Evolutionary conservation across 495 filamentous ascomycete species (phyloP).

Genomic region (Patellaria atrata): DNA sequence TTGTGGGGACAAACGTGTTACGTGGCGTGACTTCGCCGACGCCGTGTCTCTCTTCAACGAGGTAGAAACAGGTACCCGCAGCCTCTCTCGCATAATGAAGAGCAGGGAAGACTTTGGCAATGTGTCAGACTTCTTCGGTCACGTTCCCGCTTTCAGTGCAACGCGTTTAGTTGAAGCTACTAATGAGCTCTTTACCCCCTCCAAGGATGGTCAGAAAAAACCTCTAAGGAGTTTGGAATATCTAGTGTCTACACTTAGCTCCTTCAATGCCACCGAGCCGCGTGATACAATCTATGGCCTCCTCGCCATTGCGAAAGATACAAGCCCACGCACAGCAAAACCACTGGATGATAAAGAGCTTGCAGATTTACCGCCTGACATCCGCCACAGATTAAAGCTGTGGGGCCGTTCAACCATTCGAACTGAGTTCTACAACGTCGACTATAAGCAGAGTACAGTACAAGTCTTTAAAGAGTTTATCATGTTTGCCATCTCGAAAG

Average conservation of each 20-base stretch:
- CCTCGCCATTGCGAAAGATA: slow-evolving; percentile 14
- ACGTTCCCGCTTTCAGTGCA: slow-evolving; percentile 24
- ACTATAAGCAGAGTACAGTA: slow-evolving; percentile 23
- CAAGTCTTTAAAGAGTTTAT: slow-evolving; percentile 25
- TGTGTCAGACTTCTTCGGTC: slow-evolving; percentile 13
- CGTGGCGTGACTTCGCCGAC: slow-evolving; percentile 12
- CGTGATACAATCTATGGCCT: slow-evolving; percentile 15
- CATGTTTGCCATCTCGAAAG: slow-evolving; percentile 20
- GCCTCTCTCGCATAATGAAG: slow-evolving; percentile 17
- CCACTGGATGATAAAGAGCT: neutral
- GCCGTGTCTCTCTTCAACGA: slow-evolving; percentile 17
- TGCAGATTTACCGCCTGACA: neutral
- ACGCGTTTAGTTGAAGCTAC: slow-evolving; percentile 26
- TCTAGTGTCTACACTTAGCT: slow-evolving; percentile 12
- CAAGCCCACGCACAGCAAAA: slow-evolving; percentile 5
- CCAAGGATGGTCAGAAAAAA: slow-evolving; percentile 10
- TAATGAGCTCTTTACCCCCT: slow-evolving; percentile 22
- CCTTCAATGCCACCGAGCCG: slow-evolving; percentile 7
- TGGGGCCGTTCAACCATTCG: neutral
- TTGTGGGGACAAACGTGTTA: slow-evolving; percentile 9
- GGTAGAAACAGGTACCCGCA: slow-evolving; percentile 16
- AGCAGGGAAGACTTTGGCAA: neutral
- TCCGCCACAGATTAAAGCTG: neutral
- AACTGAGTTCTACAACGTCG: slow-evolving; percentile 17
- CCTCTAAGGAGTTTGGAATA: slow-evolving; percentile 15